Base-by-base conservation (phyloP, 2,329 filamentous ascomycete genomes). In the Neoscytalidium dimidiatum region DNA sequence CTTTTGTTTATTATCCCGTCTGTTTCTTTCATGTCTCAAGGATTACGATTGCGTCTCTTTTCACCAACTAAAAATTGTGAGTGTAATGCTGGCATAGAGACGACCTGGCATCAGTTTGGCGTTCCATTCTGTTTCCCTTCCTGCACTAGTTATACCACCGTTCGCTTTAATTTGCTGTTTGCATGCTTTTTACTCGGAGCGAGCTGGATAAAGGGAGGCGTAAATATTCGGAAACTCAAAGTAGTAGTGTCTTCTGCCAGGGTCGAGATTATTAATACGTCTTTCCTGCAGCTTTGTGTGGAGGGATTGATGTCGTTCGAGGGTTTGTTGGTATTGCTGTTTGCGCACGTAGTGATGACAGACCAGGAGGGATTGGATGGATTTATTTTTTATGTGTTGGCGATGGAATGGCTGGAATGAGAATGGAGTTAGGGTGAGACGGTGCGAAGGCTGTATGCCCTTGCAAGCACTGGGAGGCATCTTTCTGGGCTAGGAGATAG, bases 81-180 rank as follows among this genome's bases (percentile, higher is more conserved):
- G 56, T 33, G 56, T 46, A 60, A 48, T 46, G 56, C 56, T 46
- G 56, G 56, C 56, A 60, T 60, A 60, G 56, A 60, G 56, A 60
- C 26, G 41, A 60, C 35, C 23, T 46, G 43, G 56, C 56, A 60
- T 60, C 56, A 60, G 26, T 46, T 46, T 60, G 56, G 56, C 56
- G 56, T 46, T 60, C 14, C 23, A 14, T n/a, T 58, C 33, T 29
- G 21, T 38, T 49, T 52, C 23, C n/a, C 49, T 14, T 41, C 33
- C 29, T 33, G 13, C 7, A 28, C 38, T 31, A 60, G 41, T 46
- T 60, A 60, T 60, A 60, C 56, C 56, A 60, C 33, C 56, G 11
- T 33, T 60, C 56, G 41, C 56, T 60, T 46, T 60, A n/a, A n/a
- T 46, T 8, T 23, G 1, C 13, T 46, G 8, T 41, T 33, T 31